Base-by-base conservation (phyloP, 2,329 filamentous ascomycete species). In the Neonectria sp. region DNA sequence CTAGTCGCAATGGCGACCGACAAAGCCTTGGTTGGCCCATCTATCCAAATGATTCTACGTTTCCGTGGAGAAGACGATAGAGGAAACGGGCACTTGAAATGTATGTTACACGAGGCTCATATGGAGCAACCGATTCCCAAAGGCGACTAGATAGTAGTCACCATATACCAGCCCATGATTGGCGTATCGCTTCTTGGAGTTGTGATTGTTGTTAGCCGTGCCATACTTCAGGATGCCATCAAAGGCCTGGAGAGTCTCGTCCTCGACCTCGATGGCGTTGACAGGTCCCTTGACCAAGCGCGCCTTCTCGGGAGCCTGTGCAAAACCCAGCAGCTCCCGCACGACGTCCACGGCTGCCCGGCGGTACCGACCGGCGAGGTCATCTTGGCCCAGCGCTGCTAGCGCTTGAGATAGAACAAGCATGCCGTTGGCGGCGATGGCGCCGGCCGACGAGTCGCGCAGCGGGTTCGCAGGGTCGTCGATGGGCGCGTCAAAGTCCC, bases 111-210 rank as follows among this genome's bases (percentile, higher is more conserved):
- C 35, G 11, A 37, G 35, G 15, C 15, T 37, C 35, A 37, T 37
- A 37, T 37, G 76, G 79, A 86, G 63, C n/a, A 87, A 68, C 53
- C 82, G 80, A 58, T 86, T 86, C 3, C 84, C 84, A 75, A 84
- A 70, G 63, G 85, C 82, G 1, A 86, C 70, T 21, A 86, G 74
- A 67, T 82, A 86, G 63, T 86, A 86, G 62, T 86, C 85, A 0
- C 82, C 85, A 74, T 86, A 86, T 8, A 86, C 84, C 17, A 86
- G 67, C 0, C 84, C 84, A 68, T 82, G 80, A 21, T 82, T 75
- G 48, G 71, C 62, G 57, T 78, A 79, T 11, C 76, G 59, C 58
- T 71, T 73, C 6, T 68, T 70, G 1, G 78, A 75, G 9, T 75
- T 67, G 4, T 71, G 67, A 55, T 81, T 79, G 52, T 80, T 76